Percentiles rank a stretch among this genome's conserved stretches.
Evolutionary conservation across 2,329 filamentous ascomycete genomes (phyloP).

Genomic region (Fusarium continuum): DNA sequence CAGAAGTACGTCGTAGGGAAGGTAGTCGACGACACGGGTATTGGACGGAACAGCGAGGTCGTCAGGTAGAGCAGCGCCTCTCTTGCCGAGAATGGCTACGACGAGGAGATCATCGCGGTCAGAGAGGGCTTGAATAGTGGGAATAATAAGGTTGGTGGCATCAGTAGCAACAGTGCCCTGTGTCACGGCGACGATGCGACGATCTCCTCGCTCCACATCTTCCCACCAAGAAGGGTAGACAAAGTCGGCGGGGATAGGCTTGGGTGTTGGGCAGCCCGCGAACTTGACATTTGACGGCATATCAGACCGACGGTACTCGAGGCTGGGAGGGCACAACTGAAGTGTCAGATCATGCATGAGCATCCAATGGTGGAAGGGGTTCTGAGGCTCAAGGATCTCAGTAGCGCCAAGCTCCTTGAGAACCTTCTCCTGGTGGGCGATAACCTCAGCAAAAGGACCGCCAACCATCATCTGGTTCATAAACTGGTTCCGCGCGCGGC

Average conservation of each 20-base stretch:
- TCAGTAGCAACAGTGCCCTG: conserved; percentile 57
- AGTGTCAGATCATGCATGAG: conserved; percentile 47
- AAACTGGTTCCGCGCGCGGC: conserved; percentile 47
- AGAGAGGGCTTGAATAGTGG: conserved; percentile 55
- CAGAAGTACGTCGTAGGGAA: conserved; percentile 59
- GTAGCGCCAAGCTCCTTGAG: conserved; percentile 46
- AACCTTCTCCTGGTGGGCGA: conserved; percentile 39
- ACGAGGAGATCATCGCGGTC: conserved; percentile 51
- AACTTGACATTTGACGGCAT: conserved; percentile 53
- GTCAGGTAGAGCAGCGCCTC: conserved; percentile 36
- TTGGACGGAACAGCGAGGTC: conserved; percentile 51
- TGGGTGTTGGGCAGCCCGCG: conserved; percentile 53
- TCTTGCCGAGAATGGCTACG: conserved; percentile 46
- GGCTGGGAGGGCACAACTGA: conserved; percentile 51
- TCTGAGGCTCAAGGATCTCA: conserved; percentile 13
- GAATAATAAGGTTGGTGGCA: conserved; percentile 55
- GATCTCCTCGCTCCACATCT: conserved; percentile 47
- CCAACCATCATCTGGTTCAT: conserved; percentile 39
- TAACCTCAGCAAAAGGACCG: conserved; percentile 36
- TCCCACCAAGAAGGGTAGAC: conserved; percentile 58
- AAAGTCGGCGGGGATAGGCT: conserved; percentile 42
- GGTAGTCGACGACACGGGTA: conserved; percentile 55
- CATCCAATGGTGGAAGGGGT: conserved; percentile 44
- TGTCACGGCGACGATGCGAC: conserved; percentile 56
- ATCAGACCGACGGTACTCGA: conserved; percentile 52